These are phyloP conservation scores for Spathaspora sp. DNA, from an alignment of 1,139 yeast genomes.

Conservation along the genomic window DNA sequence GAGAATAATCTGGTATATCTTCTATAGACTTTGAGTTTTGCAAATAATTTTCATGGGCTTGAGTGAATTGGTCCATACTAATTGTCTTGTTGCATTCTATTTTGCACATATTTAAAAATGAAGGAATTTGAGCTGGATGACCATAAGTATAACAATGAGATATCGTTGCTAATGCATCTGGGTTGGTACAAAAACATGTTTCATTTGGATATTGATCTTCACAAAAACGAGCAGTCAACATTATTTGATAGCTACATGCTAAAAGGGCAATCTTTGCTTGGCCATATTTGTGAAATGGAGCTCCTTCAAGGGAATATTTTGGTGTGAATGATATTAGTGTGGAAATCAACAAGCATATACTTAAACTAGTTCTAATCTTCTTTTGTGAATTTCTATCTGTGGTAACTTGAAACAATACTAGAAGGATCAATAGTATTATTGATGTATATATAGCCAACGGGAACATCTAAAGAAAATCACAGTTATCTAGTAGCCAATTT, in stretches of 20 bases:
- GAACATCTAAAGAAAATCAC: conserved; percentile 19
- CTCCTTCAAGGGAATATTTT: conserved; percentile 29
- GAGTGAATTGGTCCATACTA: conserved; percentile 27
- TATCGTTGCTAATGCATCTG: conserved; percentile 40
- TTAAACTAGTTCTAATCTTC: conserved; percentile 14
- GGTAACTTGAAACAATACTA: conserved; percentile 22
- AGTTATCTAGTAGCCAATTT: too few species aligned
- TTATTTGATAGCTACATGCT: conserved; percentile 32
- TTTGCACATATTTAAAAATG: conserved; percentile 30
- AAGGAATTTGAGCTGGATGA: conserved; percentile 22
- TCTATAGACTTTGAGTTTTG: conserved; percentile 26
- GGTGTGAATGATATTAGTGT: conserved; percentile 30
- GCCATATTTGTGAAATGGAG: conserved; percentile 36
- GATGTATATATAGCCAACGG: conserved; percentile 19
- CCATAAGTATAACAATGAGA: conserved; percentile 35
- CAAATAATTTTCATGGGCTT: conserved; percentile 42
- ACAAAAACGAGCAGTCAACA: conserved; percentile 26
- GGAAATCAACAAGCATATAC: conserved; percentile 20
- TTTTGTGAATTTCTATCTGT: conserved; percentile 13
- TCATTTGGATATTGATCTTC: conserved; percentile 11
- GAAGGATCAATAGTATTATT: conserved; percentile 16
- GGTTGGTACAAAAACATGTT: conserved; percentile 30
- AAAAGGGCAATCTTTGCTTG: conserved; percentile 28
- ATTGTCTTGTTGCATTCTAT: conserved; percentile 23
- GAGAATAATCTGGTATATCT: conserved; percentile 20